Evolutionary conservation across 306 rosid species (phyloP).

Genomic region (Vicia faba): DNA sequence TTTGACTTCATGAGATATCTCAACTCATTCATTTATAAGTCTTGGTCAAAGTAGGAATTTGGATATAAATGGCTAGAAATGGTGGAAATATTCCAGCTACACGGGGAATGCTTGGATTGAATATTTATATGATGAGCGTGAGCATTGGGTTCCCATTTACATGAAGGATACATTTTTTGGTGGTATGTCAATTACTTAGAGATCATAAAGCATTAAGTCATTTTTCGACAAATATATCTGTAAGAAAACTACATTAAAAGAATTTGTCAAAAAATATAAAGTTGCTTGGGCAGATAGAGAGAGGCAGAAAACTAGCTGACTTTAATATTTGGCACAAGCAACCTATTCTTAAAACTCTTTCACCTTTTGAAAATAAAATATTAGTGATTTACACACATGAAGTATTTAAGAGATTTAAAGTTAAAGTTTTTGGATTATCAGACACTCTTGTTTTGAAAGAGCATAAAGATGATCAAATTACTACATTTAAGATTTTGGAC

Average conservation of each 20-base stretch:
- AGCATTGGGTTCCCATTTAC: not conserved
- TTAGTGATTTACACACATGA: not conserved
- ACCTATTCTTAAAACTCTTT: not conserved
- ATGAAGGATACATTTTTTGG: conserved; percentile 4
- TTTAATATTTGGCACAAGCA: not conserved
- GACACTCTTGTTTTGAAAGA: not conserved
- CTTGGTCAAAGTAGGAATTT: not conserved
- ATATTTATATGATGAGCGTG: not conserved
- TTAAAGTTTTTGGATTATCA: not conserved
- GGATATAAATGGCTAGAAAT: not conserved
- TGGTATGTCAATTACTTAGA: not conserved
- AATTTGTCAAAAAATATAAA: conserved; percentile 10
- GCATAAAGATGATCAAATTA: not conserved
- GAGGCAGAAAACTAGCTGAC: not conserved
- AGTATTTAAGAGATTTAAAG: not conserved
- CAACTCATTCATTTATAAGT: not conserved
- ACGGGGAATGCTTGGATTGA: not conserved
- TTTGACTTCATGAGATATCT: not conserved
- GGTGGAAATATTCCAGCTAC: not conserved
- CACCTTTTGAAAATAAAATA: not conserved
- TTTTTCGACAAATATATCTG: not conserved
- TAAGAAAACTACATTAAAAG: not conserved
- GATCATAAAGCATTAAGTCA: not conserved
- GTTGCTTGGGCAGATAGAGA: no score
- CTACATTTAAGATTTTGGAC: no score